Conservation (phyloP, 257 asterid genomes). For the Handroanthus guayacan region DNA sequence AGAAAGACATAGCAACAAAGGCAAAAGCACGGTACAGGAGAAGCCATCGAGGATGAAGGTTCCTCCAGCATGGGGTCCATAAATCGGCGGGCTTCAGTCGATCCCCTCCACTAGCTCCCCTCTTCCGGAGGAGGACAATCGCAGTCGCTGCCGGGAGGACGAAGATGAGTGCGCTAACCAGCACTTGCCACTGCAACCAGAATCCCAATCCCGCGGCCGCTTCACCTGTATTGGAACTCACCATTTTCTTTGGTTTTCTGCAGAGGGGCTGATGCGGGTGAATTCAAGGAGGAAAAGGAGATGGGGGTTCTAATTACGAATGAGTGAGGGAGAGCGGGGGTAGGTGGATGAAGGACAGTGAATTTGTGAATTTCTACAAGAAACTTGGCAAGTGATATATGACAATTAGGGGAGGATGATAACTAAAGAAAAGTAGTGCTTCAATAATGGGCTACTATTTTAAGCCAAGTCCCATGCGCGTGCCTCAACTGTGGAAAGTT, state of each 20-base stretch:
- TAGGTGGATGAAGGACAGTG: neutral
- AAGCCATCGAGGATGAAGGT: constrained; percentile 77
- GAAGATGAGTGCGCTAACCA: constrained; percentile 57
- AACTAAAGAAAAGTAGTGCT: too few relatives aligned
- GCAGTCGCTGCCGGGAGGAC: constrained; percentile 55
- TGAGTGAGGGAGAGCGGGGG: neutral
- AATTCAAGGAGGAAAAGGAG: neutral
- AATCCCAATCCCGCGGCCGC: constrained; percentile 38
- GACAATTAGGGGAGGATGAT: too few relatives aligned
- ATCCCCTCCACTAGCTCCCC: neutral
- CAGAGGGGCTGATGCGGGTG: neutral
- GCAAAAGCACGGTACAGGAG: constrained; percentile 75
- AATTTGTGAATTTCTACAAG: too few relatives aligned
- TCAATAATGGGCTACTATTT: too few relatives aligned
- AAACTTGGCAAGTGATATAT: neutral
- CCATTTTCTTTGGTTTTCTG: constrained; percentile 34
- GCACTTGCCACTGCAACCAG: constrained; percentile 88
- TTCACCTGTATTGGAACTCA: neutral
- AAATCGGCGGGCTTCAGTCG: constrained; percentile 44
- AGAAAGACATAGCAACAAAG: constrained; percentile 59
- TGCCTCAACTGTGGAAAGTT: too few relatives aligned
- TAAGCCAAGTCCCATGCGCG: too few relatives aligned
- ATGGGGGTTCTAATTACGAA: neutral
- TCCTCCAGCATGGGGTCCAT: constrained; percentile 84
- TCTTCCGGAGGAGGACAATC: constrained; percentile 42